Evolutionary conservation across 2,329 filamentous ascomycete genomes (phyloP), one percentile per base, ranked within the genome.

Genomic region (Blastomyces percursus): DNA sequence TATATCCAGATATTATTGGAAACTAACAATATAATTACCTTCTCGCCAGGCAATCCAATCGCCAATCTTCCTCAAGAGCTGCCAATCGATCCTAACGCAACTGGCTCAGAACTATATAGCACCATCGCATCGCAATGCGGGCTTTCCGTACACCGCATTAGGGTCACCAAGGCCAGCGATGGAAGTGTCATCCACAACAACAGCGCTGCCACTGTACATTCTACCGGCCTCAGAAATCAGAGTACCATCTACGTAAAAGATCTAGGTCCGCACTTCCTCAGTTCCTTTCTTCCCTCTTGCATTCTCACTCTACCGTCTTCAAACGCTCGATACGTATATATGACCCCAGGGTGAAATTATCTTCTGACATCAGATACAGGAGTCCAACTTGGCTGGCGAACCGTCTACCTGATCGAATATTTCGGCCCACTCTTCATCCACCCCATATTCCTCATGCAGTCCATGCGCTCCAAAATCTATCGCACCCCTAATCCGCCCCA

Each of bases 351-450:
- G 40, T 4, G 2, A 40, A 40, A 55, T 19, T 21, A 46, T 24
- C 48, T 61, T 59, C 52, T 57, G 27, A 54, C 24, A n/a, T 19
- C n/a, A 44, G 9, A 8, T 54, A 48, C 66, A 96, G 91, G 94
- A 19, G 84, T 87, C 58, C 94, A 99, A 76, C 88, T 96, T 62
- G 86, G 85, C 66, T 99, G 94, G 94, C 87, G 86, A 67, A 94
- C 90, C 64, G 93, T 97, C 75, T 99, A 93, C 81, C 79, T 96
- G 66, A 86, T 96, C 79, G 94, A 99, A 78, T 99, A 99, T 76
- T 78, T 94, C 67, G 94, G 94, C 3, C 94, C 94, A 6, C 83
- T 97, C 70, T 77, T 96, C 71, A 89, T 97, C 78, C 92, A 96
- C 79, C 84, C 85, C 54, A 80, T 90, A 69, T 81, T 87, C 73